Evolutionary conservation across 2,329 filamentous ascomycete species (phyloP).

Genomic region (Exserohilum rostratum): DNA sequence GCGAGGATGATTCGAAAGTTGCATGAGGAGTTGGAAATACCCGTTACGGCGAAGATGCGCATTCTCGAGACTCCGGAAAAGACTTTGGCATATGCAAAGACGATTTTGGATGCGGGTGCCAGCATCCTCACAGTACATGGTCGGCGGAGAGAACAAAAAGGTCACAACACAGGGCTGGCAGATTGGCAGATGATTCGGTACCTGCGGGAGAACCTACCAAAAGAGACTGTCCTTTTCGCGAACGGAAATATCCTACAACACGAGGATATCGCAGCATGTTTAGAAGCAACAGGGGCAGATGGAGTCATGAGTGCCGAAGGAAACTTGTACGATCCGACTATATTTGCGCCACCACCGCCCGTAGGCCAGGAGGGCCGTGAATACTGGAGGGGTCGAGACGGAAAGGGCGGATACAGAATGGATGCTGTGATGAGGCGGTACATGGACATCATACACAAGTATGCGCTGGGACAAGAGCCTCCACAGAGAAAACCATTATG

Average conservation of each 20-base stretch:
- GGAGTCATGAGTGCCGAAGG: slow-evolving; percentile 96
- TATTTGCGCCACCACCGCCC: slow-evolving; percentile 75
- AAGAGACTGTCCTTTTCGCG: slow-evolving; percentile 91
- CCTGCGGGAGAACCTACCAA: slow-evolving; percentile 79
- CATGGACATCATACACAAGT: slow-evolving; percentile 83
- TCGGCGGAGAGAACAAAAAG: slow-evolving; percentile 87
- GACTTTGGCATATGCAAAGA: slow-evolving; percentile 86
- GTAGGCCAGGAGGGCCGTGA: slow-evolving; percentile 70
- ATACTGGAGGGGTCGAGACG: slow-evolving; percentile 83
- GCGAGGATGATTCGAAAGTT: slow-evolving; percentile 82
- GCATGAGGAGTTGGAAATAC: slow-evolving; percentile 77
- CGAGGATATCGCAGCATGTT: slow-evolving; percentile 76
- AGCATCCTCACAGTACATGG: slow-evolving; percentile 95
- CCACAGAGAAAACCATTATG: slow-evolving; percentile 76
- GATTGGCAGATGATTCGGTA: slow-evolving; percentile 89
- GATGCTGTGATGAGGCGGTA: slow-evolving; percentile 89
- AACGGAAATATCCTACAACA: slow-evolving; percentile 92
- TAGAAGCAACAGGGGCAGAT: slow-evolving; percentile 85
- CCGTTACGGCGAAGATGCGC: slow-evolving; percentile 93
- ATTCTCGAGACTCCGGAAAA: slow-evolving; percentile 85
- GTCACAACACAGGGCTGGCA: slow-evolving; percentile 89
- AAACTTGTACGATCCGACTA: slow-evolving; percentile 86
- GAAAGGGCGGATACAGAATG: slow-evolving; percentile 83
- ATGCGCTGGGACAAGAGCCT: slow-evolving; percentile 70
- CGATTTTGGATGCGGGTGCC: slow-evolving; percentile 84